Evolutionary conservation across 495 filamentous ascomycete species (phyloP), one percentile per base, ranked within the genome.

Genomic region (Lophiostoma macrostomum): DNA sequence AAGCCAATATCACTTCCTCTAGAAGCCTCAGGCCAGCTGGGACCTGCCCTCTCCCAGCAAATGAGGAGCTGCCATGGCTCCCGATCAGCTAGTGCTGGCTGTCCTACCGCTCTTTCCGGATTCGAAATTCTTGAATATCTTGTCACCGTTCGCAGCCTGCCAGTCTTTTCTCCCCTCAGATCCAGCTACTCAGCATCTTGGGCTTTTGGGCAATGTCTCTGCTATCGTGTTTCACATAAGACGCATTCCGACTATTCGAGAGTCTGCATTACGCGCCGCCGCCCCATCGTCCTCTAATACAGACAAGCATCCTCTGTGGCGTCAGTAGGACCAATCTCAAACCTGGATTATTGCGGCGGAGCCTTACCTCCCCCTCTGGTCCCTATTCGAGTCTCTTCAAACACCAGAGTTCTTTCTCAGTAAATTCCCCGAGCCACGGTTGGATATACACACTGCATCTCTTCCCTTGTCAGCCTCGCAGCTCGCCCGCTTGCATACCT

Each of bases 201-300:
- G 27, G 46, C 38, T 37, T 50, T 32, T 57, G 28, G 53, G 45
- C 20, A 20, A 20, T n/a, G 7, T 47, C 37, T 40, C 29, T 49
- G 34, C 41, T 53, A 43, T 50, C 44, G 27, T 30, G 45, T 60
- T 54, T 60, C 53, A 57, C 53, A 43, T 57, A 50, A 32, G 37
- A 57, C 45, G 25, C 46, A 50, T 57, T 43, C 53, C 29, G 19
- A 12, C 53, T 50, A 57, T 27, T 48, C 45, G 23, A 41, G 27
- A 16, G n/a, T 22, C 34, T 46, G 56, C 56, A 60, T 60, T 60
- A 60, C 22, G 56, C 56, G 56, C 56, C 44, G 28, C 40, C 49
- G 30, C 46, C 49, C 18, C 56, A 35, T 51, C 29, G 18, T 38
- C 42, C 37, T 43, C 48, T 47, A 47, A 47, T 58, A 46, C 37